Evolutionary conservation across 192 early-diverging fungal species (phyloP).

Genomic region (Entomortierella lignicola): DNA sequence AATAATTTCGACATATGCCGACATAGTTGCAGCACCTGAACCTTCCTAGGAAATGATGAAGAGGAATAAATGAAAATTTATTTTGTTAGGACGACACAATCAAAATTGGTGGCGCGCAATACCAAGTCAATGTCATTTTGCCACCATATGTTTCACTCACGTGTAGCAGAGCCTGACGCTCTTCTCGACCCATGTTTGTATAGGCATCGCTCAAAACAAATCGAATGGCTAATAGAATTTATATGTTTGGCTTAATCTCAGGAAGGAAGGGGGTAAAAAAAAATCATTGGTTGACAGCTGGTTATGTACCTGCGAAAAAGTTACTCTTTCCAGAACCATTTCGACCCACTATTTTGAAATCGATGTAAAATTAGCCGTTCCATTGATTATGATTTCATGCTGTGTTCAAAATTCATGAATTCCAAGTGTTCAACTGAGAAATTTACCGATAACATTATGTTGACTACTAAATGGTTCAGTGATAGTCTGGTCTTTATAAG

Average conservation of each 20-base stretch:
- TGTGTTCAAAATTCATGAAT: no score
- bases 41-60: slow-evolving; percentile 86
- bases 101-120: slow-evolving; percentile 27
- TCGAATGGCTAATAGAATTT: slow-evolving; percentile 80
- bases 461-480: slow-evolving; percentile 92
- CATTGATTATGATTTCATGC: no score
- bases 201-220: slow-evolving; percentile 98
- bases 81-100: no score
- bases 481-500: slow-evolving; percentile 96
- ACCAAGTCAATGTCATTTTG: background rate
- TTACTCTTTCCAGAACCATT: slow-evolving; percentile 99
- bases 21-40: slow-evolving; percentile 90
- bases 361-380: no score
- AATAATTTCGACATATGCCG: slow-evolving; percentile 94
- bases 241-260: no score
- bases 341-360: slow-evolving; percentile 76
- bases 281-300: no score
- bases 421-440: no score
- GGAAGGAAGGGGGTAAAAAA: no score
- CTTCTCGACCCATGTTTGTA: slow-evolving; percentile 90
- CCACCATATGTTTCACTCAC: slow-evolving; percentile 52
- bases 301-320: slow-evolving; percentile 87
- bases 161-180: slow-evolving; percentile 93
- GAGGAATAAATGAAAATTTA: slow-evolving; percentile 11
- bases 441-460: slow-evolving; percentile 94